A percentile compares a stretch with the other conserved stretches of the same genome.
These are phyloP conservation scores for Anisogramma anomala DNA, from an alignment of 2,329 filamentous ascomycete species.

Conservation along the genomic window DNA sequence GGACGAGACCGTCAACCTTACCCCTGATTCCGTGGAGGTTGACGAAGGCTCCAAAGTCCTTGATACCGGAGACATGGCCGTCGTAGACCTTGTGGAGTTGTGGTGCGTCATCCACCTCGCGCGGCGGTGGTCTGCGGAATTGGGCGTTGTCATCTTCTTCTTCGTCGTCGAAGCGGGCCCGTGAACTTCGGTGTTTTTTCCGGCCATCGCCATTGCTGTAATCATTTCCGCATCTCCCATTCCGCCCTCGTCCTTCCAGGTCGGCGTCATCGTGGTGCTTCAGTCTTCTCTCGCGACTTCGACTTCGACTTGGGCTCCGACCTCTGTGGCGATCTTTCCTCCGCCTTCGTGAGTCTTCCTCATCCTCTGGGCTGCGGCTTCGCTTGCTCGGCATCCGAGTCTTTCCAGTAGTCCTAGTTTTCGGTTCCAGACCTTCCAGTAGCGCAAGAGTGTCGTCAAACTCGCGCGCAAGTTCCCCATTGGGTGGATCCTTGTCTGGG, in stretches of 20 bases:
- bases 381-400: constrained; percentile 25
- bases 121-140: constrained; percentile 53
- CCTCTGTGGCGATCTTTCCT: constrained; percentile 31
- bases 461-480: constrained; percentile 41
- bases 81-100: constrained; percentile 80
- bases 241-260: constrained; percentile 32
- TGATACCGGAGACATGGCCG: constrained; percentile 80
- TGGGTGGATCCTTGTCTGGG: constrained; percentile 55
- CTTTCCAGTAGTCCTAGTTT: constrained; percentile 30
- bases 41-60: constrained; percentile 93
- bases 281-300: constrained; percentile 35
- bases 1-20: constrained; percentile 85
- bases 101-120: constrained; percentile 71
- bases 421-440: constrained; percentile 73
- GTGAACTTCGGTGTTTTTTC: constrained; percentile 30
- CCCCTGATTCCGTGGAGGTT: constrained; percentile 79
- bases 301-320: constrained; percentile 24
- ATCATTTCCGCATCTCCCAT: constrained; percentile 40
- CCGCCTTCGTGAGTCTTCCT: constrained; percentile 38
- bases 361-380: constrained; percentile 30
- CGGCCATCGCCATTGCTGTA: constrained; percentile 40
- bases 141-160: constrained; percentile 42
- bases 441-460: constrained; percentile 90
- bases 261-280: constrained; percentile 27
- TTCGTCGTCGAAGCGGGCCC: constrained; percentile 30